Base-by-base conservation (phyloP, 768 basidiomycete genomes). In the Mrakia gelida region DNA sequence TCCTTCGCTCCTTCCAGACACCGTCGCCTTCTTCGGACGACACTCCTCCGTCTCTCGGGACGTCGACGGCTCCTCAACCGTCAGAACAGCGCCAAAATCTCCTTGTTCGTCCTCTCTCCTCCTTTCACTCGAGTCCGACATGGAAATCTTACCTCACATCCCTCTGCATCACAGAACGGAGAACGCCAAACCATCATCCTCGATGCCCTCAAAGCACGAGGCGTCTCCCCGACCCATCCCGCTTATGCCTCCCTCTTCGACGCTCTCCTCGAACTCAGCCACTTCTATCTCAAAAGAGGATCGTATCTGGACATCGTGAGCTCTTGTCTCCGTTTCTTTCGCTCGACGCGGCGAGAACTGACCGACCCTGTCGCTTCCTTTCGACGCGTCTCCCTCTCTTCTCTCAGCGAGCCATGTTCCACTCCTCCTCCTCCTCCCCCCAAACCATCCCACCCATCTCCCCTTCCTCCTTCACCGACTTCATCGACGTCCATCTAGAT, bases 401-500 rank as follows among this genome's bases (percentile, higher is more conserved):
- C 65, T 9, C 21, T 23, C 32, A 67, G 65, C 65, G 65, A 21
- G n/a, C 34, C 34, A 30, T 67, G 30, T 67, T 67, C 65, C 65
- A 38, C 18, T 21, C 49, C 49, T 34, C 65, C 65, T 28, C 49
- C 49, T 34, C 65, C 65, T 28, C 65, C 65, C 9, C 13, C 2
- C 28, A 10, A 38, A 34, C 23, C 7, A 32, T 32, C 23, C 63
- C 63, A 11, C 63, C 30, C 5, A 65, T 67, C 65, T 67, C 65
- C 6, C 0, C 21, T 0, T 9, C 65, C 65, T 9, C 8, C 10
- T 15, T 67, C 32, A 67, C 9, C 6, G 16, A 18, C 9, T 30
- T 67, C 28, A 67, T 67, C 65, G 18, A 67, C 21, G 32, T 41
- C 65, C 65, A 67, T 18, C 65, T 67, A 6, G 65, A 67, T 34